Evolutionary conservation across 192 early-diverging fungal genomes (phyloP).

Genomic region (Coemansia sp.): DNA sequence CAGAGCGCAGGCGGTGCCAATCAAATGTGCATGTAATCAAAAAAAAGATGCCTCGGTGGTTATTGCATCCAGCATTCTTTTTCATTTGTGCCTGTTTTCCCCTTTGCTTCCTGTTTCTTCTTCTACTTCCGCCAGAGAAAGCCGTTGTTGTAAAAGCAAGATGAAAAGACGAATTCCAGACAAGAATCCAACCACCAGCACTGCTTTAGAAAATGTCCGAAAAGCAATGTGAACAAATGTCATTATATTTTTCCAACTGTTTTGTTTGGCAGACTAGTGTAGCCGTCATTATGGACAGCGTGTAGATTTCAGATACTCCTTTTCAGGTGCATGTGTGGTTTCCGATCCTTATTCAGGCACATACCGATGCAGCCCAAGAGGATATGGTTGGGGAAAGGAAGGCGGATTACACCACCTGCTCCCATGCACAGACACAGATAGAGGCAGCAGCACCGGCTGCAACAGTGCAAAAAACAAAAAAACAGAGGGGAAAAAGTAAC

Average conservation of each 20-base stretch:
- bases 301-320: background rate
- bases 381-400: background rate
- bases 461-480: background rate
- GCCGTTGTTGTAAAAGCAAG: too few relatives aligned
- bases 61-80: too few relatives aligned
- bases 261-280: too few relatives aligned
- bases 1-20: background rate
- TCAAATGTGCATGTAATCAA: background rate
- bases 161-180: too few relatives aligned
- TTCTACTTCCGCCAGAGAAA: background rate
- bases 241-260: too few relatives aligned
- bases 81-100: background rate
- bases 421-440: background rate
- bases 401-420: too few relatives aligned
- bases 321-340: background rate
- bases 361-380: background rate
- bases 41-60: background rate
- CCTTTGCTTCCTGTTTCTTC: background rate
- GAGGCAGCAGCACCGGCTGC: background rate
- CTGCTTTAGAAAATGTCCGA: too few relatives aligned
- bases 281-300: too few relatives aligned
- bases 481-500: constrained; percentile 4
- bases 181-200: too few relatives aligned
- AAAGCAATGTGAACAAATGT: too few relatives aligned
- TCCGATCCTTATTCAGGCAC: background rate